phyloP scores from a whole-genome alignment of 768 basidiomycete genomes.

The Goffeauzyma gilvescens region DNA sequence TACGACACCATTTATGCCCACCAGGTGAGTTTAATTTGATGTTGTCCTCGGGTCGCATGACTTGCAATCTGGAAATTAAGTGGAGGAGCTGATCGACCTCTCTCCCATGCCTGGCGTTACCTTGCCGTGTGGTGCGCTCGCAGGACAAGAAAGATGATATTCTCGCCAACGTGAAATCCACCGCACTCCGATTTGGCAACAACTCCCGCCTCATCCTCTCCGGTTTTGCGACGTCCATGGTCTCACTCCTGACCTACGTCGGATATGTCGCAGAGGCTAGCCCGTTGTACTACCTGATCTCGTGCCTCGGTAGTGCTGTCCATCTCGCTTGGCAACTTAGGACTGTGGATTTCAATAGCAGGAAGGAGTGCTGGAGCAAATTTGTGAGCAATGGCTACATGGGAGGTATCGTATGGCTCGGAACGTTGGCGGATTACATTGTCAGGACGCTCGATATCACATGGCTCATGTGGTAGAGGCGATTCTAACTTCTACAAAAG shows the following conservation, averaged over 20 bases:
- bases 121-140: not conserved
- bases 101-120: not conserved
- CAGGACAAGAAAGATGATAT: slow-evolving; percentile 88
- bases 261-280: slow-evolving; percentile 64
- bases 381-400: slow-evolving; percentile 76
- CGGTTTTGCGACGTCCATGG: slow-evolving; percentile 50
- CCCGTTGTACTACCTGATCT: slow-evolving; percentile 54
- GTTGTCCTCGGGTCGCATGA: not conserved
- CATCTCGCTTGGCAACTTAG: slow-evolving; percentile 63
- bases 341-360: slow-evolving; percentile 53
- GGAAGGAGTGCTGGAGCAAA: slow-evolving; percentile 71
- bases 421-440: slow-evolving; percentile 52
- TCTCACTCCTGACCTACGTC: slow-evolving; percentile 57
- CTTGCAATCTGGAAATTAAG: too few species aligned
- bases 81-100: not conserved
- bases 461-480: too few species aligned
- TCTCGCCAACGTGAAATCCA: slow-evolving; percentile 72
- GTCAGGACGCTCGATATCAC: too few species aligned
- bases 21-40: slow-evolving; percentile 41
- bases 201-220: slow-evolving; percentile 56
- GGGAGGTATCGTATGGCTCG: slow-evolving; percentile 74
- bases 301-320: slow-evolving; percentile 48
- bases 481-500: too few species aligned
- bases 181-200: slow-evolving; percentile 72
- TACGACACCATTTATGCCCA: slow-evolving; percentile 98